Percentiles rank a stretch among this genome's conserved stretches.
Conservation (phyloP, 257 asterid species). For the Solanum corneliomulleri region DNA sequence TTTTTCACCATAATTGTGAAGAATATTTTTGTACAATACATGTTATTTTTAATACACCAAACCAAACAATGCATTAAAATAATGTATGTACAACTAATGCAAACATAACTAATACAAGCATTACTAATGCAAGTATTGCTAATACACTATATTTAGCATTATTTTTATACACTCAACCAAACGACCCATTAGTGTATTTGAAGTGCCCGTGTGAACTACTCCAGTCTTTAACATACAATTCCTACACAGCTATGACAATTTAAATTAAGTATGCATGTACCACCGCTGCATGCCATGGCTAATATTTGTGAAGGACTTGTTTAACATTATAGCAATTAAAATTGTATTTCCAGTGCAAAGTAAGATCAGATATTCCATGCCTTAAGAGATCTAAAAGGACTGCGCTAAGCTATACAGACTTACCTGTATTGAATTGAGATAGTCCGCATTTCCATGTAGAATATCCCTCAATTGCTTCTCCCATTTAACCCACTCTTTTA, state of each 20-base stretch:
- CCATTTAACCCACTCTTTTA: constrained; percentile 77
- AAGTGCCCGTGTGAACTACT: not conserved
- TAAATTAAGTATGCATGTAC: not conserved
- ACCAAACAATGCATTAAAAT: too few relatives aligned
- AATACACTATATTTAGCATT: too few relatives aligned
- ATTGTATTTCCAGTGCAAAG: not conserved
- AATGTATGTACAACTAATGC: too few relatives aligned
- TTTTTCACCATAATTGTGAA: too few relatives aligned
- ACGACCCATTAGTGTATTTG: not conserved
- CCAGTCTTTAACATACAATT: not conserved
- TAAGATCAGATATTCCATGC: not conserved
- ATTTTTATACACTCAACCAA: too few relatives aligned
- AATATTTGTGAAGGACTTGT: not conserved
- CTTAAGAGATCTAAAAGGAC: not conserved
- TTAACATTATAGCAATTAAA: not conserved
- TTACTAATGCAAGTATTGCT: too few relatives aligned
- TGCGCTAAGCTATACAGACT: not conserved
- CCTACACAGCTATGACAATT: not conserved
- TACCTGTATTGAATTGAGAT: constrained; percentile 86
- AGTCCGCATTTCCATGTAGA: constrained; percentile 45
- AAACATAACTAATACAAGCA: too few relatives aligned
- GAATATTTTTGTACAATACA: too few relatives aligned
- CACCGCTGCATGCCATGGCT: not conserved
- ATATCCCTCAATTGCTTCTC: constrained; percentile 65
- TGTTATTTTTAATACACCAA: too few relatives aligned